Evolutionary conservation across 352 stramenopile species (phyloP).

Genomic region (Blastocystis sp.): DNA sequence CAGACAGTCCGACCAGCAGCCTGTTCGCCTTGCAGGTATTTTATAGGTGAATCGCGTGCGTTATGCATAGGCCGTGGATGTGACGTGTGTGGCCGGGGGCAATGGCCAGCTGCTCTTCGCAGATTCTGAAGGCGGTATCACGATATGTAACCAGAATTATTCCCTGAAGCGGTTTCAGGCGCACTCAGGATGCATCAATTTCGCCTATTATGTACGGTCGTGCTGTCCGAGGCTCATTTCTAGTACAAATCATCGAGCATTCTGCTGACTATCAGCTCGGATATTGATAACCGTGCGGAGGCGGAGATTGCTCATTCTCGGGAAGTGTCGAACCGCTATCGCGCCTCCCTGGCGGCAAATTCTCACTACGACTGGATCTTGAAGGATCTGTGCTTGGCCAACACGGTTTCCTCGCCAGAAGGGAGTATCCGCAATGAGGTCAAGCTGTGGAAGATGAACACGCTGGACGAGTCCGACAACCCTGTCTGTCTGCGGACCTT

Average conservation of each 20-base stretch:
- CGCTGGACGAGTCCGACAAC: background rate
- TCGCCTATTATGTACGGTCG: constrained; percentile 1
- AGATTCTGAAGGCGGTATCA: constrained; percentile 66
- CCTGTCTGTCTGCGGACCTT: constrained; percentile 10
- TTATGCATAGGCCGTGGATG: constrained; percentile 7
- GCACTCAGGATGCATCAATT: constrained; percentile 42
- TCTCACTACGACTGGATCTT: constrained; percentile 11
- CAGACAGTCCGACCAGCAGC: background rate
- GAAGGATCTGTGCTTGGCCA: constrained; percentile 29
- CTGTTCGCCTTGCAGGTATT: constrained; percentile 13
- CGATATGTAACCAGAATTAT: constrained; percentile 52
- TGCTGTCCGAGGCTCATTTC: background rate
- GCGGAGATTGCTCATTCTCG: constrained; percentile 3
- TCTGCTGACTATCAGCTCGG: constrained; percentile 14
- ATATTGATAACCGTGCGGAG: background rate
- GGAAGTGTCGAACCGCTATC: constrained; percentile 6
- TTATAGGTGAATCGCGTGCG: background rate
- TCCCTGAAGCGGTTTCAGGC: constrained; percentile 40
- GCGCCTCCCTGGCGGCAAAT: background rate
- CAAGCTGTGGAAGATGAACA: constrained; percentile 43
- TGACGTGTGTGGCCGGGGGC: background rate
- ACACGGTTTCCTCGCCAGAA: background rate
- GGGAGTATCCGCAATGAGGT: background rate
- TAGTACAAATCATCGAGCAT: constrained; percentile 50
- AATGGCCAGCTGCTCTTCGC: constrained; percentile 1